Conservation (phyloP, 305 asterid genomes). For the Solanum hybrid region DNA sequence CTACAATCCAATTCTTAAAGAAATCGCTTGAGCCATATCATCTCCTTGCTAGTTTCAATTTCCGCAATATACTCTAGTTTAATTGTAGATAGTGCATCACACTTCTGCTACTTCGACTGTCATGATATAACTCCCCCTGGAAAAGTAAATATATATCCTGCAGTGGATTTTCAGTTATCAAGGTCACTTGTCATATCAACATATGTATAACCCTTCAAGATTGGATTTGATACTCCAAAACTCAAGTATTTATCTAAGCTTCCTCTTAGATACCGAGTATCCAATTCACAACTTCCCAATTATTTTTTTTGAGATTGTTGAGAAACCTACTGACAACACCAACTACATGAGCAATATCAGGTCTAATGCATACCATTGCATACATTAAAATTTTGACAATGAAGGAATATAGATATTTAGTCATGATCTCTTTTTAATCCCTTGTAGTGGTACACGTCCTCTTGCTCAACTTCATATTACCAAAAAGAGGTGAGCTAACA, state of each 20-base stretch:
- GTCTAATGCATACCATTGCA: not conserved
- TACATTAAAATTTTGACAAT: not conserved
- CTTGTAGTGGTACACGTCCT: not conserved
- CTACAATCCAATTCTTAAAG: not conserved
- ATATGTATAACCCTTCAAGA: not conserved
- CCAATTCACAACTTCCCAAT: not conserved
- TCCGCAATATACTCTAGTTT: not conserved
- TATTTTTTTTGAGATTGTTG: too few relatives aligned
- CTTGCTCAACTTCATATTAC: not conserved
- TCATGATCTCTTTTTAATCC: not conserved
- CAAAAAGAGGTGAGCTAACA: not conserved
- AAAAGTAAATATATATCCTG: not conserved
- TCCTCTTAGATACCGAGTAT: not conserved
- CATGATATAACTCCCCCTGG: not conserved
- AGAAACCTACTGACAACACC: not conserved
- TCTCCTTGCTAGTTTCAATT: not conserved
- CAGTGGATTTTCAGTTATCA: not conserved
- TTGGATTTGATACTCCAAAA: not conserved
- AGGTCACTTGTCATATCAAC: not conserved
- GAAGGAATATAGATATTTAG: not conserved
- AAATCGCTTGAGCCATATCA: not conserved
- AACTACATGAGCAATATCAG: not conserved
- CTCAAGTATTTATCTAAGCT: not conserved
- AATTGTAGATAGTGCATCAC: not conserved
- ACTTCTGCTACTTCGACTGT: not conserved